Conservation (phyloP, 169 alveolate species). For the Theileria sp. region DNA sequence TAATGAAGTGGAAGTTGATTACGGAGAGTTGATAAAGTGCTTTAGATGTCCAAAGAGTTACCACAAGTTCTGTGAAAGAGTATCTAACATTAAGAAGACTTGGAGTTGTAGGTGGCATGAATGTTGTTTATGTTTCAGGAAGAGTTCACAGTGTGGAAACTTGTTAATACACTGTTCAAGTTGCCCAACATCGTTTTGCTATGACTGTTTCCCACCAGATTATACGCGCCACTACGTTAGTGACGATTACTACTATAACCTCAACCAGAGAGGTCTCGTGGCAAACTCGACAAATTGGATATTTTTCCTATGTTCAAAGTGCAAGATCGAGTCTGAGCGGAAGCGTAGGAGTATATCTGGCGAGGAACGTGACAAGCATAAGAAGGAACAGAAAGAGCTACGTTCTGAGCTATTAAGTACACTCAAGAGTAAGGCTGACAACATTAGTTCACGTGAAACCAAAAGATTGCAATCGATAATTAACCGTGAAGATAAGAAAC, state of each 20-base stretch:
- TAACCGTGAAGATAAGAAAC: slow-evolving; percentile 49
- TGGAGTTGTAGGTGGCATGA: slow-evolving; percentile 92
- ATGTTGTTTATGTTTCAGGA: slow-evolving; percentile 86
- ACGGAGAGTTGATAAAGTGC: slow-evolving; percentile 83
- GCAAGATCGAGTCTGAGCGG: slow-evolving; percentile 88
- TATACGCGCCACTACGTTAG: slow-evolving; percentile 81
- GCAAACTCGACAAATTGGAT: slow-evolving; percentile 85
- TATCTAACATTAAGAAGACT: slow-evolving; percentile 71
- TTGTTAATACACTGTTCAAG: slow-evolving; percentile 87
- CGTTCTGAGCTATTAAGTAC: slow-evolving; percentile 73
- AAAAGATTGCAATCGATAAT: slow-evolving; percentile 53
- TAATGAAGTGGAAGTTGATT: slow-evolving; percentile 70
- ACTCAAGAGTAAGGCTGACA: slow-evolving; percentile 19
- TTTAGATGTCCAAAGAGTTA: slow-evolving; percentile 87
- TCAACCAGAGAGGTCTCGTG: slow-evolving; percentile 84
- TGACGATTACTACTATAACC: slow-evolving; percentile 83
- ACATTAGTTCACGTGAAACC: background rate
- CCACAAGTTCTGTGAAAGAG: slow-evolving; percentile 84
- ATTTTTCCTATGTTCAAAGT: slow-evolving; percentile 84
- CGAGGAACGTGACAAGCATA: slow-evolving; percentile 75
- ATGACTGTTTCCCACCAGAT: slow-evolving; percentile 90
- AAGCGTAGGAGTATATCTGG: slow-evolving; percentile 82
- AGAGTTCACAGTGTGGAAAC: slow-evolving; percentile 87
- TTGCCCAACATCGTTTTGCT: slow-evolving; percentile 89
- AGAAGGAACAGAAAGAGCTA: slow-evolving; percentile 80